Percentiles rank a stretch among this genome's conserved stretches.
Conservation (phyloP, 352 stramenopile species). For the Phytopythium boreale region DNA sequence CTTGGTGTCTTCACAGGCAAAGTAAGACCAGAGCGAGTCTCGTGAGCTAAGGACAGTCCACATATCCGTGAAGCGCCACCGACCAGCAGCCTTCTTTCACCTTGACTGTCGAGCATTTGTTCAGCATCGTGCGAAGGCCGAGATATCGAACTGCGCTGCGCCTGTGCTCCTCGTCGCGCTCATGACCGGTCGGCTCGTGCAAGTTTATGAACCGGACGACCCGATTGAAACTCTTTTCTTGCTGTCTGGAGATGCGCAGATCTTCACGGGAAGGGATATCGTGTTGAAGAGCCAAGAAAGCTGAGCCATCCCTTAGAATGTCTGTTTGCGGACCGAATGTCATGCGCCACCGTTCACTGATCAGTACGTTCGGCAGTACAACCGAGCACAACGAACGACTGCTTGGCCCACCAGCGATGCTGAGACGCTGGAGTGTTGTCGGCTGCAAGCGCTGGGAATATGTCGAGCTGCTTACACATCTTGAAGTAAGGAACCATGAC, state of each 20-base stretch:
- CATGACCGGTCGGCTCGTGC: conserved; percentile 53
- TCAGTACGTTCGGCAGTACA: no score
- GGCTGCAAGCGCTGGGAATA: conserved; percentile 44
- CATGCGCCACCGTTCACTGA: background rate
- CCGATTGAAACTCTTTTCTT: conserved; percentile 37
- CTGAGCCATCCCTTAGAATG: conserved; percentile 44
- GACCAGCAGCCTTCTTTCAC: conserved; percentile 11
- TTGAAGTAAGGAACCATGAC: background rate
- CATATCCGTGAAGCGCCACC: background rate
- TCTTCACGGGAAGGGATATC: conserved; percentile 28
- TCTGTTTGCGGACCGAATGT: conserved; percentile 22
- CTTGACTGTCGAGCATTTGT: conserved; percentile 52
- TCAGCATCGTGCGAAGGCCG: conserved; percentile 45
- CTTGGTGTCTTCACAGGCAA: conserved; percentile 30
- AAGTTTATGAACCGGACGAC: conserved; percentile 54
- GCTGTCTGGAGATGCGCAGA: conserved; percentile 31
- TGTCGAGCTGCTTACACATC: conserved; percentile 21
- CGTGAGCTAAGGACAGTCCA: no score
- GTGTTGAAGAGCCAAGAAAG: conserved; percentile 21
- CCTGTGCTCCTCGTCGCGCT: conserved; percentile 56
- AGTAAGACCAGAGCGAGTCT: no score
- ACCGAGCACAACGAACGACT: background rate
- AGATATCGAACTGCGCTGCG: conserved; percentile 47
- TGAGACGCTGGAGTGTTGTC: conserved; percentile 41
- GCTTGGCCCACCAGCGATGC: conserved; percentile 37